Evolutionary conservation across 768 basidiomycete genomes (phyloP).

Genomic region (Amanita muscaria): DNA sequence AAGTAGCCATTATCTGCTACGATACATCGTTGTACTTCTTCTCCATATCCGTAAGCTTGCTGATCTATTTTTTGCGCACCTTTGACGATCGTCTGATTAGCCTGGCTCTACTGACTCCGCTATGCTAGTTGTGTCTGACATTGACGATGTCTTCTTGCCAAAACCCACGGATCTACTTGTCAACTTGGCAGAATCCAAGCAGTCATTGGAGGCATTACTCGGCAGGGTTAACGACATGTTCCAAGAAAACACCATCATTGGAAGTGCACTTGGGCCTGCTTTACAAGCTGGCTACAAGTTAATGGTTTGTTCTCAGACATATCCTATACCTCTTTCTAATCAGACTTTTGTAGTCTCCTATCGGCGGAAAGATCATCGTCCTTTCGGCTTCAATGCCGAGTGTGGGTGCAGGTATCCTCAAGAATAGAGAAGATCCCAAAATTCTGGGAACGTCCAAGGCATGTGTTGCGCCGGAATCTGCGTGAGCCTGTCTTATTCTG

Average conservation of each 20-base stretch:
- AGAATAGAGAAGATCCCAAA: slow-evolving; percentile 96
- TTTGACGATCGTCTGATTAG: slow-evolving; percentile 22
- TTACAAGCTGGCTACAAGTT: slow-evolving; percentile 94
- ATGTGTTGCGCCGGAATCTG: slow-evolving; percentile 3
- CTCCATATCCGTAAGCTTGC: slow-evolving; percentile 65
- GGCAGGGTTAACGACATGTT: slow-evolving; percentile 93
- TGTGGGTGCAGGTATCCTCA: slow-evolving; percentile 82
- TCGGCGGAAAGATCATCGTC: slow-evolving; percentile 91
- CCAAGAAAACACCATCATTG: slow-evolving; percentile 88
- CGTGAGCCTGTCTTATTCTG: background rate
- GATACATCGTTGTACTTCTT: slow-evolving; percentile 95
- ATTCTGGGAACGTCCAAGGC: slow-evolving; percentile 92
- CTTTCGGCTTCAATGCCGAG: slow-evolving; percentile 82
- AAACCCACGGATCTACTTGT: slow-evolving; percentile 95
- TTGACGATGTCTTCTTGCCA: slow-evolving; percentile 95
- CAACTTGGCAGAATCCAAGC: slow-evolving; percentile 79
- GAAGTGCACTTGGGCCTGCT: slow-evolving; percentile 91
- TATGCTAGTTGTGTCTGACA: slow-evolving; percentile 96
- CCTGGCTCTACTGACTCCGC: slow-evolving; percentile 68
- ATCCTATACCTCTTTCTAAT: background rate
- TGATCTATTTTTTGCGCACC: background rate
- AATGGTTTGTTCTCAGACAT: slow-evolving; percentile 44
- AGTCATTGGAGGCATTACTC: slow-evolving; percentile 73
- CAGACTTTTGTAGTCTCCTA: slow-evolving; percentile 54
- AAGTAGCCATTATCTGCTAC: slow-evolving; percentile 86